Evolutionary conservation across 2,329 filamentous ascomycete species (phyloP).

Genomic region (Talaromyces sp.): DNA sequence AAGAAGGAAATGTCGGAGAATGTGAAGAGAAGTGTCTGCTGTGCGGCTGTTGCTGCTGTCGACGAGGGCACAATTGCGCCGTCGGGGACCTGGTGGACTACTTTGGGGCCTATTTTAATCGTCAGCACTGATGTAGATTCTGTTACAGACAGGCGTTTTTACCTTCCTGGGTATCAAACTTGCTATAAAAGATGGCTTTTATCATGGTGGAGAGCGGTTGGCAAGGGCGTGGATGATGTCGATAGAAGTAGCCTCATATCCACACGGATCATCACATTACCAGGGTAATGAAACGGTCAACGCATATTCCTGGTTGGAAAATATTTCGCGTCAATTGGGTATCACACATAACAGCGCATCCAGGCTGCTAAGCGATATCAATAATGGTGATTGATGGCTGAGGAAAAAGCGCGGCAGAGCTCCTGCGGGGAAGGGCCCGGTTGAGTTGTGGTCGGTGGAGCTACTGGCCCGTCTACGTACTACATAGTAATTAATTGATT

Average conservation of each 20-base stretch:
- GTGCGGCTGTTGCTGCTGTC: slow-evolving; percentile 38
- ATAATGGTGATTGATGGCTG: neutral
- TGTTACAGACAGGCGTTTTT: slow-evolving; percentile 11
- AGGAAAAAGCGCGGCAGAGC: neutral
- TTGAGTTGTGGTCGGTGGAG: neutral
- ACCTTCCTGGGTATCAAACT: slow-evolving; percentile 58
- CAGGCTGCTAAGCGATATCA: neutral
- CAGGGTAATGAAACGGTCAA: neutral
- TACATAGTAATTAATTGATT: too few relatives aligned
- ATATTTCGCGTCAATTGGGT: neutral
- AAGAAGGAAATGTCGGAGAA: slow-evolving; percentile 86
- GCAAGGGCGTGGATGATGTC: neutral
- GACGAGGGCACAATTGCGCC: slow-evolving; percentile 49
- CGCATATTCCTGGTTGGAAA: neutral
- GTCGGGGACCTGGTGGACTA: slow-evolving; percentile 60
- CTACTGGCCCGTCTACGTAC: neutral
- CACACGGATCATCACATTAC: neutral
- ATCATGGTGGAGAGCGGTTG: slow-evolving; percentile 43
- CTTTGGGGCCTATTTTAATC: slow-evolving; percentile 49
- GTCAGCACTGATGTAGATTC: neutral
- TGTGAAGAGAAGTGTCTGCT: slow-evolving; percentile 65
- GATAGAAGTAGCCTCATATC: neutral
- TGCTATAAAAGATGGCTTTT: slow-evolving; percentile 62
- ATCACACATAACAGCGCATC: neutral
- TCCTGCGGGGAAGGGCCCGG: neutral